Evolutionary conservation across 2,329 filamentous ascomycete species (phyloP).

Genomic region (Diatrype stigma): DNA sequence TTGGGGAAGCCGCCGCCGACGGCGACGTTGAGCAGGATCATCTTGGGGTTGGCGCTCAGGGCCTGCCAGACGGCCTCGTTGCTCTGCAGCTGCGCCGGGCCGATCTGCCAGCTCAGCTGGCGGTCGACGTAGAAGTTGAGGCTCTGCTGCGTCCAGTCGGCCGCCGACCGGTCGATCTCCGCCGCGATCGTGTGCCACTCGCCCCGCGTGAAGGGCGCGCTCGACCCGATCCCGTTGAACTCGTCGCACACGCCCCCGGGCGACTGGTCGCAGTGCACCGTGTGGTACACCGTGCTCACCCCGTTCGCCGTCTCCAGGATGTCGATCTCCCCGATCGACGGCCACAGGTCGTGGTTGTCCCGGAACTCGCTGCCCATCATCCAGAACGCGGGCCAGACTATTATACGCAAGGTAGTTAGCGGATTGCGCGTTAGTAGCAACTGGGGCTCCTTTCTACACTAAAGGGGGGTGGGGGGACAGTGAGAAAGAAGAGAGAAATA

Average conservation of each 20-base stretch:
- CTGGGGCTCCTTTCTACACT: too few relatives aligned
- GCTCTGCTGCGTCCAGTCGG: slow-evolving; percentile 25
- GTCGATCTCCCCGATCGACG: slow-evolving; percentile 40
- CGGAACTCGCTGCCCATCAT: slow-evolving; percentile 36
- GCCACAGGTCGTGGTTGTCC: slow-evolving; percentile 37
- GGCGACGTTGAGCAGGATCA: slow-evolving; percentile 37
- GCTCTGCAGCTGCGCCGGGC: slow-evolving; percentile 20
- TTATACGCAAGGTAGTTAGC: neutral
- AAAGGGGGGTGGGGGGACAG: slow-evolving; percentile 3
- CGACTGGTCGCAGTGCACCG: slow-evolving; percentile 37
- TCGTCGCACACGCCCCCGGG: slow-evolving; percentile 39
- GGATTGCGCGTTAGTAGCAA: neutral
- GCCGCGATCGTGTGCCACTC: slow-evolving; percentile 30
- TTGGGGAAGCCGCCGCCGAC: slow-evolving; percentile 35
- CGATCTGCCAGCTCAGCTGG: slow-evolving; percentile 20
- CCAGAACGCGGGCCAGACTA: slow-evolving; percentile 46
- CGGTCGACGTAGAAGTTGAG: slow-evolving; percentile 34
- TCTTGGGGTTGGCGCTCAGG: slow-evolving; percentile 26
- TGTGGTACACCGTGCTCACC: slow-evolving; percentile 28
- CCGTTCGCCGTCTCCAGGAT: slow-evolving; percentile 42
- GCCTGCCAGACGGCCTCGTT: slow-evolving; percentile 25
- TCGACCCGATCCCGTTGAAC: slow-evolving; percentile 28
- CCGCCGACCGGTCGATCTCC: slow-evolving; percentile 28
- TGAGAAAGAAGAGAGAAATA: neutral
- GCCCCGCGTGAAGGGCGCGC: slow-evolving; percentile 18